Evolutionary conservation across 2,329 filamentous ascomycete species (phyloP), one percentile per base, ranked within the genome.

Genomic region (Diaporthe sp.): DNA sequence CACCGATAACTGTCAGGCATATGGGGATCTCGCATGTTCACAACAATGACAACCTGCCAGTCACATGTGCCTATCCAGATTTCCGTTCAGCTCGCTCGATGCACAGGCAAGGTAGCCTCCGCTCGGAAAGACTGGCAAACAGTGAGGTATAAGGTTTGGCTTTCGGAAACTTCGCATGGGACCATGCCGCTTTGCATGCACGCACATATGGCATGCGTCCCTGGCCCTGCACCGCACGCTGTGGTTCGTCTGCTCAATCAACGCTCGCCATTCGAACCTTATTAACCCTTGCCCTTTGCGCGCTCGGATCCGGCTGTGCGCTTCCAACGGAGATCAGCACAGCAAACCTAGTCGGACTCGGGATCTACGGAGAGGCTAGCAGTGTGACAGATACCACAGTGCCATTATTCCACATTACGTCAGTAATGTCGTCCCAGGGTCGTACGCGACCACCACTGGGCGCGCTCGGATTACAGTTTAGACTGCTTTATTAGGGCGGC

Each of bases 221-320:
- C 49, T 69, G 49, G 65, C 49, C 46, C 49, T 69, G 49, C 65
- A 31, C 49, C 49, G 49, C 22, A 19, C 4, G 49, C 34, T 55
- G 46, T 68, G 49, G 65, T 69, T 69, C 65, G 65, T 69, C 65
- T 69, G 49, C 49, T 55, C 65, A 68, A 68, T 53, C 65, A 69
- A 69, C 49, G 34, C 65, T 55, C 19, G 25, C n/a, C 31, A 53
- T 55, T 53, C 6, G 65, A 69, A 55, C 65, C 65, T 69, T 65
- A 25, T 34, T 2, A 42, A 55, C 42, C 46, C 49, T 53, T 69
- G 34, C 9, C 37, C 4, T 55, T 55, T 39, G 28, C 34, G 34
- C 65, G 65, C 65, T 69, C 65, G 65, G 65, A 69, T 69, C 49
- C 65, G 65, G 49, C 31, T 68, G 46, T 28, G 46, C 65, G 28